These are phyloP conservation scores for Phtheirospermum japonicum DNA, from an alignment of 257 asterid genomes.

Conservation along the genomic window DNA sequence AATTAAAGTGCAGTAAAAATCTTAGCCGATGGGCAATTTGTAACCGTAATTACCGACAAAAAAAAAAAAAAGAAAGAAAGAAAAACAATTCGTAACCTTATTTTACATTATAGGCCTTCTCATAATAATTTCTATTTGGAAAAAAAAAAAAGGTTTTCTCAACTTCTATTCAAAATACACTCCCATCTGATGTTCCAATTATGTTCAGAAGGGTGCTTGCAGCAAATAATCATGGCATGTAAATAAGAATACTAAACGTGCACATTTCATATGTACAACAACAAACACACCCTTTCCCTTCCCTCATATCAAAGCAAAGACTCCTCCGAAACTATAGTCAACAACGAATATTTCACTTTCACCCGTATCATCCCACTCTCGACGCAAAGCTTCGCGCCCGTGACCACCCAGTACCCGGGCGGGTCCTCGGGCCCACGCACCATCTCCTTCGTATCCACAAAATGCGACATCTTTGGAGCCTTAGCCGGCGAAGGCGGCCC, in stretches of 20 bases:
- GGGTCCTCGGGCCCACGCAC: constrained; percentile 81
- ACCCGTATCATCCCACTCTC: constrained; percentile 71
- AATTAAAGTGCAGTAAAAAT: no score
- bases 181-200: not conserved
- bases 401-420: constrained; percentile 95
- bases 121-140: no score
- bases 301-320: constrained; percentile 49
- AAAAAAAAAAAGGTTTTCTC: no score
- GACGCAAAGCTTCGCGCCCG: constrained; percentile 84
- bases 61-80: no score
- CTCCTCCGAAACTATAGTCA: constrained; percentile 77
- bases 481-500: constrained; percentile 83
- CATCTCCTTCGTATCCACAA: constrained; percentile 86
- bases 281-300: not conserved
- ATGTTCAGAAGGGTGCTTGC: not conserved
- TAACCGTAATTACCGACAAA: no score
- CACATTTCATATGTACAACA: constrained; percentile 20
- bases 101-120: no score
- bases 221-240: constrained; percentile 27
- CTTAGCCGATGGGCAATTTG: no score
- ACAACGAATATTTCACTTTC: constrained; percentile 71
- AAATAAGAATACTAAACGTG: constrained; percentile 17
- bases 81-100: no score
- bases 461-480: constrained; percentile 77
- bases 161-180: not conserved